Base-by-base conservation (phyloP, 768 basidiomycete genomes). In the Boletus subparvulus region DNA sequence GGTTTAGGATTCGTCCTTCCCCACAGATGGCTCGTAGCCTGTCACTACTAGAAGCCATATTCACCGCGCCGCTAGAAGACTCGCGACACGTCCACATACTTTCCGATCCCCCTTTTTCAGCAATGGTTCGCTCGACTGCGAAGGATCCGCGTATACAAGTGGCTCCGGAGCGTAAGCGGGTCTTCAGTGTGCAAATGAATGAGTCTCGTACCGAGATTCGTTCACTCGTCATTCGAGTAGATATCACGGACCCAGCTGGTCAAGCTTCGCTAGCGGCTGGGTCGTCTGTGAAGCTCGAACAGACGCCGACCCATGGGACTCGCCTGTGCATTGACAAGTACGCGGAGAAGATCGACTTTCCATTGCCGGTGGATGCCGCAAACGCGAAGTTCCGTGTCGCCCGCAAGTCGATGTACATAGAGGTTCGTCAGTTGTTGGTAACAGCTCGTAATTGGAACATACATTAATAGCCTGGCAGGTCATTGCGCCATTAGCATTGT, bases 321-420 rank as follows among this genome's bases (percentile, higher is more conserved):
- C 47, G 40, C 14, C 24, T 70, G 32, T 46, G 36, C 36, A 50
- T 70, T 3, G 62, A 50, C 30, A 52, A 56, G 2, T 64, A 69
- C 50, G 33, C 53, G 6, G 63, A 75, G 48, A 47, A 52, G 35
- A 54, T 83, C 8, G 9, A 46, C 1, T 83, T 75, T 43, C 82
- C 81, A 0, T 76, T 80, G 44, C 80, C 80, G 10, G 67, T 84
- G 11, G 62, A 76, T 33, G 71, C 72, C 6, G 56, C 61, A 19
- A 69, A 70, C 16, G 50, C 65, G 2, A 81, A 73, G 60, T 61
- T 78, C 11, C 75, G 81, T 6, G 61, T 85, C 35, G 84, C 84
- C 10, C 75, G 84, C 39, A 83, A 80, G 59, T 85, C 83, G 1
- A 73, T 65, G 26, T 86, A 81, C 54, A 68, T 85, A 5, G 75